Conservation (phyloP, 106 monocot genomes). For the Dendrobium chrysotoxum region DNA sequence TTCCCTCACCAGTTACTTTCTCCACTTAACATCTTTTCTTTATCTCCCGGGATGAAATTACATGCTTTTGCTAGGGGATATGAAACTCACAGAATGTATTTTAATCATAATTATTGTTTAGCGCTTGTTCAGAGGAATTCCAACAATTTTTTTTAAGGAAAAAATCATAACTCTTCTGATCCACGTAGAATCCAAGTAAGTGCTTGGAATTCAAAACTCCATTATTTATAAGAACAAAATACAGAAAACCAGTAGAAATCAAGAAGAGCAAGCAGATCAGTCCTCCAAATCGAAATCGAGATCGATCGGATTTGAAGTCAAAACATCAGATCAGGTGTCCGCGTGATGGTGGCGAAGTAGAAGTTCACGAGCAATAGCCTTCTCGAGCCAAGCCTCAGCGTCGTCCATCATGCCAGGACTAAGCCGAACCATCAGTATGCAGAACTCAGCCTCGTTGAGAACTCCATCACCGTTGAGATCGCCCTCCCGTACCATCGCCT, state of each 20-base stretch:
- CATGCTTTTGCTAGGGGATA: no score
- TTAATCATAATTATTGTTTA: no score
- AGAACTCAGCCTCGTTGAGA: conserved; percentile 74
- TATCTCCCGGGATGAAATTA: no score
- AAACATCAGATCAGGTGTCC: background rate
- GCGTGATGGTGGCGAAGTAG: background rate
- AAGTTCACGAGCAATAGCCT: conserved; percentile 43
- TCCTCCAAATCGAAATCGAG: no score
- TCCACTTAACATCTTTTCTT: no score
- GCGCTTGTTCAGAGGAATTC: no score
- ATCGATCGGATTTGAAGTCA: background rate
- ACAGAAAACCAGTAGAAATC: background rate
- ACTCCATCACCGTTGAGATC: conserved; percentile 71
- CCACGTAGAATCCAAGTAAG: background rate
- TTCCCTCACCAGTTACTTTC: no score
- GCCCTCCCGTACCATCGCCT: conserved; percentile 75
- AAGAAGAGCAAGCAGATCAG: background rate
- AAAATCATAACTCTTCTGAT: no score
- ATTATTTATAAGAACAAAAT: conserved; percentile 4
- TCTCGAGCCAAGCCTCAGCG: conserved; percentile 49
- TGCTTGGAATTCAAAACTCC: background rate
- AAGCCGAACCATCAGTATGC: conserved; percentile 73
- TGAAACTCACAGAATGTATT: no score
- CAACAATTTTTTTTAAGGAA: no score
- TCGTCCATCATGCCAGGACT: conserved; percentile 72